Base-by-base conservation (phyloP, 768 basidiomycete species). In the Termitomyces titanicus region DNA sequence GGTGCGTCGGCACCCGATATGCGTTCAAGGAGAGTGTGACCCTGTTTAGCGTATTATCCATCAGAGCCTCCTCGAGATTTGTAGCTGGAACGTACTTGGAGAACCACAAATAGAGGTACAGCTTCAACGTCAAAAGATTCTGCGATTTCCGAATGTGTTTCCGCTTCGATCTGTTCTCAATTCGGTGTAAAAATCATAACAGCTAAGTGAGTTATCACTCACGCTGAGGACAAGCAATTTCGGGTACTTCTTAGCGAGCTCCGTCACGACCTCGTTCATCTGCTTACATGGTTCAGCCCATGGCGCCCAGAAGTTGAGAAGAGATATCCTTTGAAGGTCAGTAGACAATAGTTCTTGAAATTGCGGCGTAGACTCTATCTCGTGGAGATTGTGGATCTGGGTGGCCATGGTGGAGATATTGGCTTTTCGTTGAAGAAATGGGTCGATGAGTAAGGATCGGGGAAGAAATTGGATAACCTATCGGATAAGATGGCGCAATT, bases 221-320 rank as follows among this genome's bases (percentile, higher is more conserved):
- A 89, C 93, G 68, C 89, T 80, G 13, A 98, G 75, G 56, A 92
- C 88, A 22, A 98, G 75, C 1, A 89, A 69, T 3, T 74, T 61
- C 0, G 83, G 75, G 64, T 92, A 80, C 66, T 89, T 88, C 58
- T 79, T 82, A 1, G 94, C 82, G 43, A 96, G 77, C 63, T 90
- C 88, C 9, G 64, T 56, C 17, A 89, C 82, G 5, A 94, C 83
- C 42, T 84, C 76, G 73, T 94, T 94, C 88, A 97, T 96, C 63
- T 87, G 80, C 63, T 79, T 79, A 77, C 95, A 98, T 38, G 94
- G 94, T 58, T 83, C 89, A 0, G 94, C 97, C 92, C 93, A 89
- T 70, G 83, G 76, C 40, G 95, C 92, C 89, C 94, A 95, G 70
- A 98, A 99, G 73, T 90, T 92, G 66, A 97, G 84, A 35, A 96